Evolutionary conservation across 2,329 filamentous ascomycete species (phyloP).

Genomic region (Pyricularia pennisetigena): DNA sequence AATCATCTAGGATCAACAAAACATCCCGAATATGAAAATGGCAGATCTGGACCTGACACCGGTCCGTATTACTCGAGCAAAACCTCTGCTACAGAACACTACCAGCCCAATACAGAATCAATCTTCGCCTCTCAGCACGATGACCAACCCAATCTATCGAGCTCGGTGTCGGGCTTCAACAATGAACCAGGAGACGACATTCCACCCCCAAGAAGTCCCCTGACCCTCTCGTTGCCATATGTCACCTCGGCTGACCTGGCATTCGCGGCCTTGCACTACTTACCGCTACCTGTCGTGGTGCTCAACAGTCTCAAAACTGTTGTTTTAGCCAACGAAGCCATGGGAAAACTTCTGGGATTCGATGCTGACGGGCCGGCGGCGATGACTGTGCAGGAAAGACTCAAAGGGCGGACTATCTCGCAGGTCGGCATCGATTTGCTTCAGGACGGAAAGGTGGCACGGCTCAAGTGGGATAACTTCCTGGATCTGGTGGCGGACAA

Average conservation of each 20-base stretch:
- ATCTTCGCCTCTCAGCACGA: background rate
- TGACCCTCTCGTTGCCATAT: constrained; percentile 31
- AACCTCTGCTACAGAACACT: background rate
- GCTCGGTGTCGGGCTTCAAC: background rate
- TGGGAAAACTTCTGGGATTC: constrained; percentile 59
- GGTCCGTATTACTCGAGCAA: background rate
- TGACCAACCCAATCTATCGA: background rate
- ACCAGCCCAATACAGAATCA: background rate
- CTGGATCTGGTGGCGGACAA: constrained; percentile 42
- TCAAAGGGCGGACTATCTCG: constrained; percentile 56
- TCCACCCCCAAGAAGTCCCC: constrained; percentile 21
- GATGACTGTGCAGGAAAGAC: constrained; percentile 41
- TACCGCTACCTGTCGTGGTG: constrained; percentile 63
- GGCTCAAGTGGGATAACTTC: constrained; percentile 50
- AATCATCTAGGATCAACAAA: background rate
- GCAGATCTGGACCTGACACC: background rate
- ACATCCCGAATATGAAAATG: background rate
- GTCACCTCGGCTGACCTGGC: constrained; percentile 45
- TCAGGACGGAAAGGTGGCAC: constrained; percentile 53
- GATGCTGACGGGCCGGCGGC: constrained; percentile 28
- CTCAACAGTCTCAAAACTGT: constrained; percentile 60
- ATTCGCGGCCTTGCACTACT: constrained; percentile 61
- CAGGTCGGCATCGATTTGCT: constrained; percentile 67
- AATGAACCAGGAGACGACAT: constrained; percentile 9
- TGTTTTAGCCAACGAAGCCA: constrained; percentile 64